Percentiles rank a stretch among this genome's conserved stretches.
phyloP scores from a whole-genome alignment of 2,329 filamentous ascomycete species.

The Aplosporella prunicola region DNA sequence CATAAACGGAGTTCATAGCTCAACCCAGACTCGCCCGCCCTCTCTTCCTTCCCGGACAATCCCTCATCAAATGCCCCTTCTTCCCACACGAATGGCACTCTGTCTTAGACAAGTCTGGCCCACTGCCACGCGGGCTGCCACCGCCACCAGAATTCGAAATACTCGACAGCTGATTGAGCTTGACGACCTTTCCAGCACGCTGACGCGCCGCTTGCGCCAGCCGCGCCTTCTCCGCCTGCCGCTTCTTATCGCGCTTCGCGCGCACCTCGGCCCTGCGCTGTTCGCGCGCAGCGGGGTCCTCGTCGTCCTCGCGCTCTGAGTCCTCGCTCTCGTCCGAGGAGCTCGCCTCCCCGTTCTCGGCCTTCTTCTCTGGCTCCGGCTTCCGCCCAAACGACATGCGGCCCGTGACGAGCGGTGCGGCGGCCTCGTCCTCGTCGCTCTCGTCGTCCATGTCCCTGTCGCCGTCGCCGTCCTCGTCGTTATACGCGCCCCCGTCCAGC shows the following conservation, averaged over 20 bases:
- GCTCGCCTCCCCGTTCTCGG: constrained; percentile 25
- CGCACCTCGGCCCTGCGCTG: constrained; percentile 36
- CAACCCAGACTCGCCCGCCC: too few species aligned
- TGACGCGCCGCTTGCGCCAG: constrained; percentile 47
- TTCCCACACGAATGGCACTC: constrained; percentile 55
- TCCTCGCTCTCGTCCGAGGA: constrained; percentile 22
- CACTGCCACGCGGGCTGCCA: constrained; percentile 16
- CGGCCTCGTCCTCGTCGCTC: constrained; percentile 18
- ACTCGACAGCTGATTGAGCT: constrained; percentile 46
- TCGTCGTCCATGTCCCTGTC: constrained; percentile 26
- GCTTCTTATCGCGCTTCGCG: constrained; percentile 38
- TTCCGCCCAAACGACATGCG: constrained; percentile 44
- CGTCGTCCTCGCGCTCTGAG: constrained; percentile 32
- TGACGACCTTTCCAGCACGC: constrained; percentile 56
- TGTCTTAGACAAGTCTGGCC: constrained; percentile 19
- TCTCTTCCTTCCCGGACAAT: constrained; percentile 41
- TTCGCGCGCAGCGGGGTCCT: constrained; percentile 33
- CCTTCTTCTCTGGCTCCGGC: constrained; percentile 27
- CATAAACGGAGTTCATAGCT: too few species aligned
- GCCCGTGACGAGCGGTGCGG: constrained; percentile 24
- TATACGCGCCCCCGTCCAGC: too few species aligned
- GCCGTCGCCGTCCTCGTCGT: constrained; percentile 22
- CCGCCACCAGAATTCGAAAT: constrained; percentile 50
- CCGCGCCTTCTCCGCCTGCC: constrained; percentile 41
- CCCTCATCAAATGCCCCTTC: constrained; percentile 48